These are phyloP conservation scores for Helicocarpus griseus DNA, from an alignment of 2,329 filamentous ascomycete species.

Conservation along the genomic window DNA sequence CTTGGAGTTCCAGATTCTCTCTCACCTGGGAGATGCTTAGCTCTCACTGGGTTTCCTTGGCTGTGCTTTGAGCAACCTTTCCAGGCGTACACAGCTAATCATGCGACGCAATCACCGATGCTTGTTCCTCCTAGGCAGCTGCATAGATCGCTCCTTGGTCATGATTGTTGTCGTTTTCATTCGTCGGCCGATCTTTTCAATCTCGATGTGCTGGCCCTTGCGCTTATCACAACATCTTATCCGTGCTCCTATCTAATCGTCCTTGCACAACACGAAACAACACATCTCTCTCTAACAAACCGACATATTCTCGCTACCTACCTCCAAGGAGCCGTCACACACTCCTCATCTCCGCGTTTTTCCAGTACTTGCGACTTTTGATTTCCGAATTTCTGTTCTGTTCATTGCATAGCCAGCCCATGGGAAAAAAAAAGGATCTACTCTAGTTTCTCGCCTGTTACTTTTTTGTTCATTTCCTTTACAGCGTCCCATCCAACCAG, in stretches of 20 bases:
- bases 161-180: background rate
- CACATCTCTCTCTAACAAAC: background rate
- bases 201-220: background rate
- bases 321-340: background rate
- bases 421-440: slow-evolving; percentile 1
- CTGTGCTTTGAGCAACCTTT: slow-evolving; percentile 1
- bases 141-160: background rate
- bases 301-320: background rate
- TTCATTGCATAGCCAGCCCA: slow-evolving; percentile 1
- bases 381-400: background rate
- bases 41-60: background rate
- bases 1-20: background rate
- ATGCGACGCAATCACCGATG: slow-evolving; percentile 4
- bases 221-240: background rate
- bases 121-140: background rate
- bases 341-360: background rate
- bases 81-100: background rate
- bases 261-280: slow-evolving; percentile 1
- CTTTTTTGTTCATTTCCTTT: slow-evolving; percentile 5
- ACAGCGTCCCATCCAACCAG: slow-evolving; percentile 6
- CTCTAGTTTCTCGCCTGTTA: background rate
- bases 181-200: background rate
- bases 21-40: background rate
- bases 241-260: background rate
- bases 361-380: background rate